A percentile compares a stretch with the other conserved stretches of the same genome.
phyloP scores from a whole-genome alignment of 805 yeast species.

The Pichia gijzeniarum region DNA sequence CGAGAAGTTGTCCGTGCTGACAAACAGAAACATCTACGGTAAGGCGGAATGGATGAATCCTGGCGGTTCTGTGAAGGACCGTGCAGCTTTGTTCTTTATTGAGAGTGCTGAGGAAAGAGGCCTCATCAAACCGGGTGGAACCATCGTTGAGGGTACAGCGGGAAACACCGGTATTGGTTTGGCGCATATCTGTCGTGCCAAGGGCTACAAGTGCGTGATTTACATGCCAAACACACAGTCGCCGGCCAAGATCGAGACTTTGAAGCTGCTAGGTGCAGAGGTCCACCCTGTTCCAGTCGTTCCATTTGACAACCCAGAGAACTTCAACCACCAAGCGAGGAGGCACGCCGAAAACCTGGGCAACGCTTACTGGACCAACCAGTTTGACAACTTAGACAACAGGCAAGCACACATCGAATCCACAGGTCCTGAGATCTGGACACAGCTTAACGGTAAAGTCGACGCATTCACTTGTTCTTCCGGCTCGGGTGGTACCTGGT shows the following conservation, averaged over 20 bases:
- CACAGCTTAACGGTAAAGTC: conserved; percentile 72
- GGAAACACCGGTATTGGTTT: conserved; percentile 93
- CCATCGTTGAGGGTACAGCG: conserved; percentile 92
- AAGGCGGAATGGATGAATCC: conserved; percentile 93
- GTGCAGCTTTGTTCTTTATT: conserved; percentile 77
- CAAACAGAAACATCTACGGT: conserved; percentile 73
- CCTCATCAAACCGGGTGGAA: conserved; percentile 66
- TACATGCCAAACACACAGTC: conserved; percentile 92
- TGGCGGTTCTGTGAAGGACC: conserved; percentile 87
- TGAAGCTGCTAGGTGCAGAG: conserved; percentile 75
- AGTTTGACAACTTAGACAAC: conserved; percentile 82
- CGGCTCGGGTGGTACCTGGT: conserved; percentile 91
- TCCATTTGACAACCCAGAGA: conserved; percentile 73
- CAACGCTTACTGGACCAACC: conserved; percentile 94
- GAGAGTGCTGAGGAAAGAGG: conserved; percentile 74
- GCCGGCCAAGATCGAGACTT: conserved; percentile 68
- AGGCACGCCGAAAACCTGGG: conserved; percentile 70
- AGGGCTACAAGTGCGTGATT: conserved; percentile 79
- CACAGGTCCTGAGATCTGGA: conserved; percentile 92
- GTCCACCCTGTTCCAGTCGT: conserved; percentile 88
- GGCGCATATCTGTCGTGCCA: conserved; percentile 74
- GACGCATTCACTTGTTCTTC: conserved; percentile 88
- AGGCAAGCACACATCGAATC: conserved; percentile 85
- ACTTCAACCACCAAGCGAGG: conserved; percentile 82
- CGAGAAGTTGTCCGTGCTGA: conserved; percentile 46